These are phyloP conservation scores for Fusarium bulbicola DNA, from an alignment of 2,329 filamentous ascomycete species.

Conservation along the genomic window DNA sequence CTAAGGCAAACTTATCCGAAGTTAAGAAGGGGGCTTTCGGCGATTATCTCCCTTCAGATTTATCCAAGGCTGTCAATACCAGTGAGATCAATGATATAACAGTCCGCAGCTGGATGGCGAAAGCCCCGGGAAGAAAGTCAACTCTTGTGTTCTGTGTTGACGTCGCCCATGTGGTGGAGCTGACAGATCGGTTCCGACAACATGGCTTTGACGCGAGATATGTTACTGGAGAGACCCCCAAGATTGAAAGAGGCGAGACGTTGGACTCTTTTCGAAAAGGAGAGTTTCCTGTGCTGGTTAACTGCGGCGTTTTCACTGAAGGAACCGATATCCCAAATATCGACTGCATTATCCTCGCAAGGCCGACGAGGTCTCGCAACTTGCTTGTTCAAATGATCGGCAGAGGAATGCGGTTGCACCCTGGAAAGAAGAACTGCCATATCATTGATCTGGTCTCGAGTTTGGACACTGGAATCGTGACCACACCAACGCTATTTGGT, in stretches of 20 bases:
- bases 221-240: constrained; percentile 84
- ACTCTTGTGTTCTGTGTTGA: constrained; percentile 97
- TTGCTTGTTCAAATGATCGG: constrained; percentile 98
- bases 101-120: constrained; percentile 85
- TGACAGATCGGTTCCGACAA: constrained; percentile 80
- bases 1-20: constrained; percentile 79
- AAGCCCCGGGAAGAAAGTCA: constrained; percentile 77
- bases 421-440: constrained; percentile 87
- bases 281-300: constrained; percentile 87
- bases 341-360: constrained; percentile 87
- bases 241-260: constrained; percentile 71
- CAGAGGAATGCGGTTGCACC: constrained; percentile 84
- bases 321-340: constrained; percentile 98
- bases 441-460: constrained; percentile 96
- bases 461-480: constrained; percentile 84
- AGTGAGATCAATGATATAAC: constrained; percentile 82
- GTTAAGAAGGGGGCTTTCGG: constrained; percentile 70
- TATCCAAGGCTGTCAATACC: constrained; percentile 87
- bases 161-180: constrained; percentile 77
- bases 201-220: constrained; percentile 84
- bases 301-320: constrained; percentile 96
- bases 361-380: constrained; percentile 92
- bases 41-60: constrained; percentile 81
- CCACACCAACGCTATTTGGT: constrained; percentile 91
- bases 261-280: constrained; percentile 79